Evolutionary conservation across 441 rosid species (phyloP).

Genomic region (Macaranga tanarius): DNA sequence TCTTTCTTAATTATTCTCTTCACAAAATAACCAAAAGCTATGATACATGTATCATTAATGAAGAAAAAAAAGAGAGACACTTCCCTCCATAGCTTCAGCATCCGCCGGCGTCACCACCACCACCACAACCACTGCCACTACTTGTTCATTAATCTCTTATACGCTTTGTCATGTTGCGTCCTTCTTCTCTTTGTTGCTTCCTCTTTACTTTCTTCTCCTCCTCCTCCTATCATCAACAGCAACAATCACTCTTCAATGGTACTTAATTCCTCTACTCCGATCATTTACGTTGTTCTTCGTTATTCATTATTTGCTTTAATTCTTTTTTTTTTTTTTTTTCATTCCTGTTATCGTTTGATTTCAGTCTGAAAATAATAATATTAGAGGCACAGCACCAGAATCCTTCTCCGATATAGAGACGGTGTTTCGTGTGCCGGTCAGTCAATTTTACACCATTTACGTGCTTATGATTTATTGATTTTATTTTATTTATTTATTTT

Average conservation of each 20-base stretch:
- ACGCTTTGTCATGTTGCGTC: conserved; percentile 45
- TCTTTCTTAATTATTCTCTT: too few relatives aligned
- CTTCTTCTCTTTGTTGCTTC: conserved; percentile 51
- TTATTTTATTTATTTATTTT: conserved; percentile 1
- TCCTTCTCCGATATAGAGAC: conserved; percentile 17
- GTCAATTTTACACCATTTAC: background rate
- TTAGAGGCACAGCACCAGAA: background rate
- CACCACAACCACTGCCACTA: conserved; percentile 4
- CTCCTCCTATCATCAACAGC: conserved; percentile 37
- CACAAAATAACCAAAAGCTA: too few relatives aligned
- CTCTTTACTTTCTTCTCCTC: conserved; percentile 40
- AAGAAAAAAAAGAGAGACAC: conserved; percentile 46
- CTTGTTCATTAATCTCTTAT: conserved; percentile 53
- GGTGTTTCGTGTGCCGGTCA: conserved; percentile 45
- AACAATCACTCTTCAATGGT: conserved; percentile 16
- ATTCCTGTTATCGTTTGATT: background rate
- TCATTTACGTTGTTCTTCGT: too few relatives aligned
- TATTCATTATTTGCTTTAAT: background rate
- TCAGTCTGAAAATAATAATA: conserved; percentile 28
- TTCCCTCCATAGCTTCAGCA: background rate
- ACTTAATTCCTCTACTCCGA: conserved; percentile 2
- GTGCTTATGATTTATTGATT: background rate
- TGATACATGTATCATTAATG: conserved; percentile 24
- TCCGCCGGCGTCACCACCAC: background rate
- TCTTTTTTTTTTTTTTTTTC: background rate